Evolutionary conservation across 2,329 filamentous ascomycete species (phyloP), one percentile per base, ranked within the genome.

Genomic region (Rhinocladiella similis): DNA sequence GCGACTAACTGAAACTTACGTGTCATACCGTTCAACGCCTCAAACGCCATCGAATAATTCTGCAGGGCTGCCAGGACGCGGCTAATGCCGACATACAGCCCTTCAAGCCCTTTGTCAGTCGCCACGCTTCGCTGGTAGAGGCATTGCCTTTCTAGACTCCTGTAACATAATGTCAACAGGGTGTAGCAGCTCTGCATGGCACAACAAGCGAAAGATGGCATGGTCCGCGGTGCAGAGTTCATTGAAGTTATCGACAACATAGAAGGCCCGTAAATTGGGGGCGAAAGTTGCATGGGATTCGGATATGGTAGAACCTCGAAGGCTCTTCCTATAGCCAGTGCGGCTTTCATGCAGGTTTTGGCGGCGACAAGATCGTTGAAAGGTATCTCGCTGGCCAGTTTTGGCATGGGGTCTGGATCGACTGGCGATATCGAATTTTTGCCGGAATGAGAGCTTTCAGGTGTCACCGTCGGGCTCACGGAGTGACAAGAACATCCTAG

Each of bases 151-250:
- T 56, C 53, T 9, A 39, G 48, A 29, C 53, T 52, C 33, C 46
- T 47, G 19, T 43, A 47, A 38, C 53, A 56, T 18, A 56, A n/a
- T n/a, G 38, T 56, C 27, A 56, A 43, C n/a, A 56, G 48, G 4
- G 53, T 43, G 35, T 56, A 56, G 25, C 53, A 39, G 43, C 29
- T 42, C 18, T 56, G 53, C 53, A 56, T 56, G 29, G 53, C 53
- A 25, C 53, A 56, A 22, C 53, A 56, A 33, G 53, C 53, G 42
- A 56, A 56, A 4, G 47, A 33, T 0, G 53, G 53, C 53, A 56
- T 56, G 7, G 53, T 56, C 10, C 53, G 41, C 16, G 53, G 53
- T 7, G 43, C 42, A 14, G 41, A 35, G 9, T 41, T 48, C 25
- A 22, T 41, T 4, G 47, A 55, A 18, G 22, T 22, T 5, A 27